A percentile compares a stretch with the other conserved stretches of the same genome.
Evolutionary conservation across 1,139 yeast species (phyloP).

Genomic region (Suhomyces maxii): DNA sequence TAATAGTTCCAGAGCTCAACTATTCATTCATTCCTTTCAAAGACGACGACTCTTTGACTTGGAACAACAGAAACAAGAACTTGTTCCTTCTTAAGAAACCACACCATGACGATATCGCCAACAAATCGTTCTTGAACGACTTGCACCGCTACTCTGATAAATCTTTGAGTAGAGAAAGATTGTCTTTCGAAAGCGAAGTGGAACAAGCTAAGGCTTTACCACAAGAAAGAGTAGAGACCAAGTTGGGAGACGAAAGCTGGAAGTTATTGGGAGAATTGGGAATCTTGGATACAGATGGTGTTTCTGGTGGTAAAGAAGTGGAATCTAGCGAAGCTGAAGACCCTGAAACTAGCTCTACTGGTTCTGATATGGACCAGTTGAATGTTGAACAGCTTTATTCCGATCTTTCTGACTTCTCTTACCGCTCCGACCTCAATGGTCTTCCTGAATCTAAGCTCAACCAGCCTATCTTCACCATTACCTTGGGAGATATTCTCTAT

Average conservation of each 20-base stretch:
- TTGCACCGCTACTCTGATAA: constrained; percentile 23
- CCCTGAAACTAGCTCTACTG: background rate
- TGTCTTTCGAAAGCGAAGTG: constrained; percentile 17
- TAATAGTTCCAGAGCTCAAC: constrained; percentile 20
- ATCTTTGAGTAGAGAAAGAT: constrained; percentile 17
- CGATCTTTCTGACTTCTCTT: constrained; percentile 22
- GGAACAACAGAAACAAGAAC: constrained; percentile 31
- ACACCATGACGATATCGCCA: constrained; percentile 1
- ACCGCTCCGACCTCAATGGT: constrained; percentile 18
- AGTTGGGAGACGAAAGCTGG: constrained; percentile 22
- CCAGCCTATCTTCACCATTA: constrained; percentile 34
- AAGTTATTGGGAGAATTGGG: constrained; percentile 24
- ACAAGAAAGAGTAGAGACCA: constrained; percentile 7
- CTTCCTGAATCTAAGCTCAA: constrained; percentile 15
- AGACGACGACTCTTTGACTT: constrained; percentile 35
- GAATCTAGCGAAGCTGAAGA: background rate
- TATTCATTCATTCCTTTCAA: constrained; percentile 26
- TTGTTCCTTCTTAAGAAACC: constrained; percentile 21
- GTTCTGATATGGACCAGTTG: background rate
- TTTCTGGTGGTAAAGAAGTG: background rate
- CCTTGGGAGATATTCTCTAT: constrained; percentile 40
- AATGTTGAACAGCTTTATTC: constrained; percentile 15
- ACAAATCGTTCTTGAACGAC: constrained; percentile 19
- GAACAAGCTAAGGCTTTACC: constrained; percentile 20
- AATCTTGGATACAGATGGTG: constrained; percentile 4